Conservation (phyloP, 1,139 yeast genomes). For the Geotrichum siamense region DNA sequence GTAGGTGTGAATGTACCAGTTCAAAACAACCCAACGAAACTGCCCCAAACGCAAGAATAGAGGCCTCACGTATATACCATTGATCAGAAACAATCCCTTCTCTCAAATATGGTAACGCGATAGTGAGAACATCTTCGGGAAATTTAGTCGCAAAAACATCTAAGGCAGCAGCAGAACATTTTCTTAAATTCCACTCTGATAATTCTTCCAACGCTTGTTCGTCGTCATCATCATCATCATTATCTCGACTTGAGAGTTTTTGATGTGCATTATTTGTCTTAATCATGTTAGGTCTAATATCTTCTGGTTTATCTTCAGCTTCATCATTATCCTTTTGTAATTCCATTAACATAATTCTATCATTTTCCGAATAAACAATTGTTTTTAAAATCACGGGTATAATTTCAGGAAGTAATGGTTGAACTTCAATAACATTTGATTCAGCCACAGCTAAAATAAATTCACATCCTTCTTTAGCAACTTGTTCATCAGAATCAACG, state of each 20-base stretch:
- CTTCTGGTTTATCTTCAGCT: constrained; percentile 80
- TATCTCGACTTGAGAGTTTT: constrained; percentile 36
- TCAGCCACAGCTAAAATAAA: constrained; percentile 74
- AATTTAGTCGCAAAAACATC: constrained; percentile 67
- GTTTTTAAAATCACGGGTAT: constrained; percentile 70
- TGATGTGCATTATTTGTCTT: constrained; percentile 57
- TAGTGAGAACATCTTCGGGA: constrained; percentile 60
- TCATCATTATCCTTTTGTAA: constrained; percentile 59
- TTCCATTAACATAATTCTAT: constrained; percentile 57
- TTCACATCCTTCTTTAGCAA: constrained; percentile 90
- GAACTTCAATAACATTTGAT: constrained; percentile 40
- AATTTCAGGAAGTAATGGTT: constrained; percentile 45
- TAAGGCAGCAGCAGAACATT: constrained; percentile 89
- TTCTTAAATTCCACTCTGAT: constrained; percentile 84
- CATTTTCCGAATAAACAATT: constrained; percentile 86
- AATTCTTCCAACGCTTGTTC: constrained; percentile 55
- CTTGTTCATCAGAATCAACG: constrained; percentile 40
- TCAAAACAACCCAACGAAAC: constrained; percentile 83
- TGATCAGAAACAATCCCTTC: constrained; percentile 58
- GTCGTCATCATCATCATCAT: constrained; percentile 54
- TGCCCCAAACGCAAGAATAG: constrained; percentile 92
- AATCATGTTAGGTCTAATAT: constrained; percentile 70
- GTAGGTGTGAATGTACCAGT: constrained; percentile 62
- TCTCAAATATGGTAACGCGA: constrained; percentile 72
- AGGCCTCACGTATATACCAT: constrained; percentile 91